Evolutionary conservation across 192 early-diverging fungal genomes (phyloP), one percentile per base, ranked within the genome.

Genomic region (Coemansia sp.): DNA sequence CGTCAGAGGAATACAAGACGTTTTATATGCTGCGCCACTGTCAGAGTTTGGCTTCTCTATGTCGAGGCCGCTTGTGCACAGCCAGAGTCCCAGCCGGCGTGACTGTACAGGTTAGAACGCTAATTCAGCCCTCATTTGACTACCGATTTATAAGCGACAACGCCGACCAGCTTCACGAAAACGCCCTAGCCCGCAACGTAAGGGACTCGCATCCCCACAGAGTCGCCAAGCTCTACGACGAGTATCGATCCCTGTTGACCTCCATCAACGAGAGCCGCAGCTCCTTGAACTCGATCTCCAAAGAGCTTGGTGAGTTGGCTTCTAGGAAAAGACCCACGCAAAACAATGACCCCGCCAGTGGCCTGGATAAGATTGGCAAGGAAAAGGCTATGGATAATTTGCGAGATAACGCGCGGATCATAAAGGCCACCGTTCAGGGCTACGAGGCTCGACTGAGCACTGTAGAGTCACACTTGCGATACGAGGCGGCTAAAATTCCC

Each of bases 401-500:
- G 28, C 68, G 66, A 19, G 66, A 58, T 4, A 68, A 86, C 40
- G 94, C 89, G 10, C 71, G 69, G 40, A 37, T 68, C 7, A 40
- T 89, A n/a, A 95, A 95, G 77, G 78, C 77, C n/a, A 39, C 58
- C 9, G 77, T 95, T 40, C 82, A 86, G 11, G 62, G 69, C 8
- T 62, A 80, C 7, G 90, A 94, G 49, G 39, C 67, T 0, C 57
- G 76, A 60, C 62, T 91, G 17, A 32, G 59, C 1, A 21, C 26
- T 4, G 39, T 95, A 2, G 88, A 96, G 61, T 50, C 68, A 3
- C 47, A 75, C n/a, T 66, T 96, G 64, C 78, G 70, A 16, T 63
- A 85, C 6, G 88, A 89, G 38, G 94, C 92, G 0, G 66, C 89
- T 16, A 80, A 86, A 65, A 84, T 97, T 6, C 94, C 95, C 23